Base-by-base conservation (phyloP, 139 green algal species). In the Micractinium sp. region DNA sequence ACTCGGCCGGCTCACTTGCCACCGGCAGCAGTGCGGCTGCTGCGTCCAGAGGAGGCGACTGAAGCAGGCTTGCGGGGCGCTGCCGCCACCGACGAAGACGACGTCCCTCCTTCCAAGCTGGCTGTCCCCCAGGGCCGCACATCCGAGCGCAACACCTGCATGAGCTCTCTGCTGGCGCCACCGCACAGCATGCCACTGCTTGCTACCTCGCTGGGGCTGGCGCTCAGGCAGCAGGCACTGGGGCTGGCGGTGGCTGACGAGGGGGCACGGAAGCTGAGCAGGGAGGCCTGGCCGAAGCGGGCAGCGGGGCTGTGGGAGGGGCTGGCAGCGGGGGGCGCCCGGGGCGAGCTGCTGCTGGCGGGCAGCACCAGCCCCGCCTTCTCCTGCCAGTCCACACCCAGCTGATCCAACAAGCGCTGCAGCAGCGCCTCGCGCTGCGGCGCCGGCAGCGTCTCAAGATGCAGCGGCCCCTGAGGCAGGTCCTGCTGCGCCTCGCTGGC, bases 321-420 rank as follows among this genome's bases (percentile, higher is more conserved):
- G 35, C 35, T 33, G 67, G 67, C 22, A 18, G 1, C 1, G 67
- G 1, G 5, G 12, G 67, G 23, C 12, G 25, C 67, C 12, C 25
- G 12, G 67, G 67, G 36, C 36, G 22, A 41, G 75, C 36, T 81
- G 75, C 33, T 38, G 82, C 61, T 85, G 81, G 61, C 82, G 61
- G 61, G 38, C 69, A 88, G 71, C 41, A 73, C n/a, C 41, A 88
- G 69, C 18, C 85, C 85, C n/a, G 81, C 41, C 14, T 22, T n/a
- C 7, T 69, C 85, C 23, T 36, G 41, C 85, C 85, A 88, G 39
- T 82, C 85, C 33, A 38, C 41, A 5, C 39, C 61, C 85, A 88
- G 25, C 3, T 22, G 69, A 0, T 82, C 36, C 47, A 88, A 47
- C 85, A 88, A 47, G 33, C 69, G 39, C 19, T 33, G 41, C 69